Evolutionary conservation across 2,329 filamentous ascomycete genomes (phyloP).

Genomic region (Sclerotinia sclerotiorum): DNA sequence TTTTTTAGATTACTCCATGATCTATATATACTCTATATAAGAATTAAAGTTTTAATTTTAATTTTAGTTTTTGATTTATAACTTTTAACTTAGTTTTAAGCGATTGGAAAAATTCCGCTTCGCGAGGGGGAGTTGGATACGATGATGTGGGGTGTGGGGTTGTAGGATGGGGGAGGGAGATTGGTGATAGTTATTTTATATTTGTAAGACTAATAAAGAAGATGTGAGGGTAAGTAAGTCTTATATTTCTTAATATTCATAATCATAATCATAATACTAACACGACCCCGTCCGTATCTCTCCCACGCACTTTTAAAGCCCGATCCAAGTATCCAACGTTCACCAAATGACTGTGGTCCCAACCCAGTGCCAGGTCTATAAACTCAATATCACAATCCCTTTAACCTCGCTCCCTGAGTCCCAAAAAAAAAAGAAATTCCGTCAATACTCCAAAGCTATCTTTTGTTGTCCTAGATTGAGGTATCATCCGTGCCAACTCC

Average conservation of each 20-base stretch:
- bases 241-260: not conserved
- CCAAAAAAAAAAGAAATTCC: not conserved
- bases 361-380: not conserved
- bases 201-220: not conserved
- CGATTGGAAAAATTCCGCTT: too few relatives aligned
- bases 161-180: not conserved
- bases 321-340: not conserved
- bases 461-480: not conserved
- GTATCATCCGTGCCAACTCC: conserved; percentile 4
- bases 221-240: not conserved
- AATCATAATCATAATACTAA: not conserved
- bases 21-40: too few relatives aligned
- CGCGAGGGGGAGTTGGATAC: too few relatives aligned
- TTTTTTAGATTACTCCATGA: too few relatives aligned
- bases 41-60: too few relatives aligned
- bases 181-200: not conserved
- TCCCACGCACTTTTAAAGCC: not conserved
- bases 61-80: too few relatives aligned
- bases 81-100: too few relatives aligned
- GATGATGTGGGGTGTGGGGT: too few relatives aligned
- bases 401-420: not conserved
- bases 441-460: not conserved
- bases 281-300: not conserved
- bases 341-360: not conserved
- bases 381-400: not conserved